Evolutionary conservation across 192 early-diverging fungal species (phyloP), one percentile per base, ranked within the genome.

Genomic region (Diversispora epigaea): DNA sequence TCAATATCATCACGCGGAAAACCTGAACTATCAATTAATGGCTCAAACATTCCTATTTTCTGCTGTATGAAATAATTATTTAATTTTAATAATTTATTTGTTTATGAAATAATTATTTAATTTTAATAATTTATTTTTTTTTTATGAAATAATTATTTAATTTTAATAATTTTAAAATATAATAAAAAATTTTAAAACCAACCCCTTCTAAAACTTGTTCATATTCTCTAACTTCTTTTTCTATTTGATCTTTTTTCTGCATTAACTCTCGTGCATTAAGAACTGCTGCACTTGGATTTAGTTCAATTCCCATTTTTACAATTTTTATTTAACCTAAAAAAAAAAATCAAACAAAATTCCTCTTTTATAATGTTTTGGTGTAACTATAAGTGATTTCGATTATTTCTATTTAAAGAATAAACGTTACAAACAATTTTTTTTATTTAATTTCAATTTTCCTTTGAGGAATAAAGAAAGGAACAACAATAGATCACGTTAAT

Each of bases 1-100:
- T 88, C 85, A 19, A 88, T 62, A 77, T 88, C 87, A 60, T 78
- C 80, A 6, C 87, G 78, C 4, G 87, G 85, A 76, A 84, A 88
- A 5, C 87, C 85, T 65, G 71, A 47, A 11, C 74, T 65, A 60
- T 86, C 87, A 4, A 85, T 66, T 45, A 88, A 71, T 12, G 77
- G 78, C 22, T 84, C 80, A 2, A 69, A 58, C 85, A 85, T 88
- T 25, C 81, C 81, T 21, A 88, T 78, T 43, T 81, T 79, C 81
- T 83, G 82, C 82, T 85, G 54, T 54, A 71, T 19, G 55, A 71
- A n/a, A 50, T 17, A 50, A 69, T 32, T 9, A 43, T 41, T 40
- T 3, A 40, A 40, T 6, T 64, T 43, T n/a, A 15, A 64, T 55
- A 14, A 49, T n/a, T 58, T 56, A 10, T 11, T 39, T 57, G 6